phyloP scores from a whole-genome alignment of 495 filamentous ascomycete species.

The Apodospora peruviana region DNA sequence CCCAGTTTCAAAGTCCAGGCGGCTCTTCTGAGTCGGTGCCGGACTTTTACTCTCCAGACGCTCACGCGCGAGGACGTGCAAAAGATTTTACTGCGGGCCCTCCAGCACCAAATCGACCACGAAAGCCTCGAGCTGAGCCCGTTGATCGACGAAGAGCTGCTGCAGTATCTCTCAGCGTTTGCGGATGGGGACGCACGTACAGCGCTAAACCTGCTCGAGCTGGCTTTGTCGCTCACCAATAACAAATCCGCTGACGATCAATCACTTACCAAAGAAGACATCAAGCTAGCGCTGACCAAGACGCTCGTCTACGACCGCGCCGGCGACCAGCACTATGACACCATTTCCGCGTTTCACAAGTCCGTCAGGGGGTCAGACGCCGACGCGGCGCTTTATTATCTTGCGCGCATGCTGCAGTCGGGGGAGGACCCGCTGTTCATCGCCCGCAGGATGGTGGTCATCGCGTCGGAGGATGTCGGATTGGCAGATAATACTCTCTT shows the following conservation, averaged over 20 bases:
- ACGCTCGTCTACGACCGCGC: slow-evolving; percentile 92
- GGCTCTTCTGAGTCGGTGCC: slow-evolving; percentile 81
- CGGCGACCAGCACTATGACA: slow-evolving; percentile 93
- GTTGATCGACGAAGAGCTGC: slow-evolving; percentile 70
- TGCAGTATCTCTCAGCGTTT: slow-evolving; percentile 77
- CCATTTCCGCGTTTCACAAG: slow-evolving; percentile 96
- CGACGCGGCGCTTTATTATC: slow-evolving; percentile 87
- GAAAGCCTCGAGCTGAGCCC: slow-evolving; percentile 30
- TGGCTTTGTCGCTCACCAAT: slow-evolving; percentile 59
- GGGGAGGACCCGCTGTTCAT: slow-evolving; percentile 94
- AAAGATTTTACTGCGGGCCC: slow-evolving; percentile 67
- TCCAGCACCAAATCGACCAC: slow-evolving; percentile 49
- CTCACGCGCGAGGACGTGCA: slow-evolving; percentile 66
- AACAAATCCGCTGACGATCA: slow-evolving; percentile 10
- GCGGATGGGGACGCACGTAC: slow-evolving; percentile 89
- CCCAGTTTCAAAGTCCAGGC: slow-evolving; percentile 91
- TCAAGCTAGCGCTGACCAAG: slow-evolving; percentile 78
- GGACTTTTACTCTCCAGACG: slow-evolving; percentile 79
- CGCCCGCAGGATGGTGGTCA: slow-evolving; percentile 83
- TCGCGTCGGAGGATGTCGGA: slow-evolving; percentile 88
- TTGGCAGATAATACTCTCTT: slow-evolving; percentile 85
- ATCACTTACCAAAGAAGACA: slow-evolving; percentile 51
- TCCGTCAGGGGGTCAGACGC: slow-evolving; percentile 81
- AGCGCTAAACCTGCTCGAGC: slow-evolving; percentile 85
- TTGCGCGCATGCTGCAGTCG: slow-evolving; percentile 91